Percentiles rank a stretch among this genome's conserved stretches.
phyloP scores from a whole-genome alignment of 345 rosid species.

The Heritiera fomes region DNA sequence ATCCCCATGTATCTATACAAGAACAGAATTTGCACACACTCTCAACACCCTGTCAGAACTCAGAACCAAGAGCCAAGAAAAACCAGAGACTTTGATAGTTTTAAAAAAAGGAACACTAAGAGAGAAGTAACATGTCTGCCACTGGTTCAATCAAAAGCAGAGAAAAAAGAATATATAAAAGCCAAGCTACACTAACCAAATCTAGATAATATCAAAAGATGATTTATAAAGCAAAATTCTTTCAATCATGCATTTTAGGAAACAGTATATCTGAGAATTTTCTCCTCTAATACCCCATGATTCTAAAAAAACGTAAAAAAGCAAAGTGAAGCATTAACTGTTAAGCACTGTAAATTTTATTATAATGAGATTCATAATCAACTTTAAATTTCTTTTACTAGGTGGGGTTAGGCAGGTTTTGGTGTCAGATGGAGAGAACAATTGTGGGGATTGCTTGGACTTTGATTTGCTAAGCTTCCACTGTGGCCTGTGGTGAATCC shows the following conservation, averaged over 20 bases:
- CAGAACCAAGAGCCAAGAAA: conserved; percentile 38
- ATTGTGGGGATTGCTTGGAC: conserved; percentile 31
- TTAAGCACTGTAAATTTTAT: conserved; percentile 30
- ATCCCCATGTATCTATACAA: conserved; percentile 26
- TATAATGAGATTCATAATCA: conserved; percentile 7
- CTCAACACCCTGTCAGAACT: conserved; percentile 29
- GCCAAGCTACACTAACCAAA: conserved; percentile 38
- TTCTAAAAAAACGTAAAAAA: background rate
- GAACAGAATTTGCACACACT: conserved; percentile 35
- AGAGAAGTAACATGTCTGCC: conserved; percentile 52
- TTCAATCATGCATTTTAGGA: conserved; percentile 41
- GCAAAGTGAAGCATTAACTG: conserved; percentile 34
- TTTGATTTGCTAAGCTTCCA: conserved; percentile 32
- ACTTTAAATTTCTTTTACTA: background rate
- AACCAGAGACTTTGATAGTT: conserved; percentile 20
- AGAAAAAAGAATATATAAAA: conserved; percentile 44
- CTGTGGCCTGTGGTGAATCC: conserved; percentile 46
- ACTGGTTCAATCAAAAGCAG: conserved; percentile 41
- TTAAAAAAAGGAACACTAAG: conserved; percentile 14
- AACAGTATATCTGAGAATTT: conserved; percentile 29
- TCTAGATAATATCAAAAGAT: conserved; percentile 37
- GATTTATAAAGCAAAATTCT: conserved; percentile 30
- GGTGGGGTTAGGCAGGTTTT: conserved; percentile 30
- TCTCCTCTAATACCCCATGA: background rate
- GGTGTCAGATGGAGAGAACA: conserved; percentile 21